Base-by-base conservation (phyloP, 352 stramenopile species). In the Pseudoperonospora humuli region DNA sequence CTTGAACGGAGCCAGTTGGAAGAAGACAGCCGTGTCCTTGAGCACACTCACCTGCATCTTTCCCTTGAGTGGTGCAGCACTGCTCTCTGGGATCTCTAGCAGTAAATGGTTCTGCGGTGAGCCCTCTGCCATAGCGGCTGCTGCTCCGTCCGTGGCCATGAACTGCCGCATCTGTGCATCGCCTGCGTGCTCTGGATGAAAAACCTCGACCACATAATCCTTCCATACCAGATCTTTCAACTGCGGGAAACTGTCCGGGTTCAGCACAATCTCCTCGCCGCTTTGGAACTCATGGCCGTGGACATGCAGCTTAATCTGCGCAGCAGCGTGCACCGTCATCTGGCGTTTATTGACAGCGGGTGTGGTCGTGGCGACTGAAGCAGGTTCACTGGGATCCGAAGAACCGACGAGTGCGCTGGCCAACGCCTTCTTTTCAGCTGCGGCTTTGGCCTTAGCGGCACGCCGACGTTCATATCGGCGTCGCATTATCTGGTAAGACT, bases 171-270 rank as follows among this genome's bases (percentile, higher is more conserved):
- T 25, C 19, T 48, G 52, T 3, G 39, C 43, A 20, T 58, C 58
- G 7, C 37, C 29, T 2, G 38, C 25, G 23, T 46, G 39, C 24
- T 61, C 54, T 7, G 77, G 68, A 35, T 89, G 76, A 50, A 86
- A 90, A 19, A 93, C 68, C 39, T 93, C 80, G 25, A 90, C 76
- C 11, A 89, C 75, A 48, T 88, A 87, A 37, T 89, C 70, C 41
- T 82, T 76, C 32, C 63, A 67, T 5, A 71, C 39, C 18, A 93
- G 58, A 21, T 85, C 70, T 31, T 72, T 67, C 13, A 89, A 70
- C 38, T 83, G 63, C n/a, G 75, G 75, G 50, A 93, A 86, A 46
- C 56, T 79, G 24, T 93, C 80, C 3, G 73, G 74, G 36, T 93
- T 93, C 17, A 93, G 53, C 28, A 89, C 70, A 19, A 93, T 70